phyloP scores from a whole-genome alignment of 1,139 yeast species.

The Candida labiduridarum region DNA sequence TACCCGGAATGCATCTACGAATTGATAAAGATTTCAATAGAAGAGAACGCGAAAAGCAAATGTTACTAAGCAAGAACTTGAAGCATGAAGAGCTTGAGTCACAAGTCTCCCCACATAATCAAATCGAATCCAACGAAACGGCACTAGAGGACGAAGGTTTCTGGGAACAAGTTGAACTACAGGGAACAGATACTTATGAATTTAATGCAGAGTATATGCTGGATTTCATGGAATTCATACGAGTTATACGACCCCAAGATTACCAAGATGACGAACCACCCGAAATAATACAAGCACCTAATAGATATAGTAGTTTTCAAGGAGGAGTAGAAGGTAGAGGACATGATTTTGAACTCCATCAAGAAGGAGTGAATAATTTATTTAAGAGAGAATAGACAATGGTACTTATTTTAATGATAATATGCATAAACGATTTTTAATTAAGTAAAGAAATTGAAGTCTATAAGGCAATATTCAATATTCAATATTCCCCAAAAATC shows the following conservation, averaged over 20 bases:
- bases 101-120: conserved; percentile 20
- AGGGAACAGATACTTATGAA: conserved; percentile 54
- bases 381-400: conserved; percentile 13
- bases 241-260: conserved; percentile 46
- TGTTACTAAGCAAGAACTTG: conserved; percentile 2
- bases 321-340: conserved; percentile 13
- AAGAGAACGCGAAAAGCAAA: conserved; percentile 26
- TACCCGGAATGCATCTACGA: conserved; percentile 52
- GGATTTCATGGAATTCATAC: conserved; percentile 51
- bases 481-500: neutral
- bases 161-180: conserved; percentile 41
- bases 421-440: neutral
- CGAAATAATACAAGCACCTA: conserved; percentile 7
- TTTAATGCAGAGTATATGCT: conserved; percentile 54
- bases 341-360: conserved; percentile 22
- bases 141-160: conserved; percentile 16
- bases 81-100: conserved; percentile 21
- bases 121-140: neutral
- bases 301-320: neutral
- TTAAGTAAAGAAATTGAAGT: neutral
- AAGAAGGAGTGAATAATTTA: conserved; percentile 12
- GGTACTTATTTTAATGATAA: too few species aligned
- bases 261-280: conserved; percentile 24
- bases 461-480: neutral
- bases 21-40: conserved; percentile 45